Evolutionary conservation across 2,329 filamentous ascomycete genomes (phyloP), one percentile per base, ranked within the genome.

Genomic region (Penicillium vulpinum): DNA sequence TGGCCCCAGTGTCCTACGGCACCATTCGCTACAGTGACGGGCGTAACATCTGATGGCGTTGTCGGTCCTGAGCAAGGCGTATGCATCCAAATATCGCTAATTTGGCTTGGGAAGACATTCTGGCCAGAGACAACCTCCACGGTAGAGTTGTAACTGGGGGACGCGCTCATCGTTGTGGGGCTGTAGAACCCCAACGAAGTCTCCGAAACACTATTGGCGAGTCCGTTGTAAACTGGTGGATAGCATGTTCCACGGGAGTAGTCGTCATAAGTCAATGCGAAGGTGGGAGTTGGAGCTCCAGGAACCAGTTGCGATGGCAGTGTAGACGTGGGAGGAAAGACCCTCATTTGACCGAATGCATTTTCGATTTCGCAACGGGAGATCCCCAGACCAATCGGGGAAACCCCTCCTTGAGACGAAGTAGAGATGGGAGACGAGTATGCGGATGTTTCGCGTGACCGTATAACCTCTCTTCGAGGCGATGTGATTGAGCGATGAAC

Each of bases 321-420:
- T 13, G 62, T 55, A 22, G 66, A 39, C 5, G 67, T 49, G 22
- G 64, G 51, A 13, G 67, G 54, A 28, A 67, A 68, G 13, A 62
- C 54, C 18, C 60, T 59, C 28, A 66, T 31, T n/a, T 67, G 65
- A n/a, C 61, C 54, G 24, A 62, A 60, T 2, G 59, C 39, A 26
- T 62, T 47, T n/a, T 67, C 67, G n/a, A 66, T 59, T 8, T 60
- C 63, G 51, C 66, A 66, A 41, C 65, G 57, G 11, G 69, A 65
- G 24, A 75, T 73, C 2, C 73, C 74, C 26, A 76, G 55, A 10
- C 73, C 72, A 28, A 64, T 46, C 28, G 59, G 53, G 35, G 65
- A 61, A 22, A 65, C 56, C 36, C 56, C 49, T 41, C 54, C 40
- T 49, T 67, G 62, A 51, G 62, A 52, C 3, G 53, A 50, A n/a